Conservation (phyloP, 2,329 filamentous ascomycete genomes). For the Hypoxylon sp. region DNA sequence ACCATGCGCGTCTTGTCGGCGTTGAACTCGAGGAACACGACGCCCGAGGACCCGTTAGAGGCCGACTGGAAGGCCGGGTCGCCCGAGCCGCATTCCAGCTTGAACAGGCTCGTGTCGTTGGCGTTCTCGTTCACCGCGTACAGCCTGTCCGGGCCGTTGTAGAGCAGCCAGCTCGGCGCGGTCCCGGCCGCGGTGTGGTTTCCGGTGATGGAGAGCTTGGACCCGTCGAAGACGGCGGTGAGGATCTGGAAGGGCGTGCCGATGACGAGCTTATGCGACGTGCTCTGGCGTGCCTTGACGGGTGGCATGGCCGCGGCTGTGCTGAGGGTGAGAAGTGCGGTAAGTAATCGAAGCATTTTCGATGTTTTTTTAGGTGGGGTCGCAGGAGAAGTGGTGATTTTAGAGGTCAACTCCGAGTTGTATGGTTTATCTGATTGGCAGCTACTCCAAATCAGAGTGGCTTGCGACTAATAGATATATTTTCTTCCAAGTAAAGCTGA, state of each 20-base stretch:
- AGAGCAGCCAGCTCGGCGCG: constrained; percentile 56
- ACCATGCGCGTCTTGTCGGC: constrained; percentile 54
- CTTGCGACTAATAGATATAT: background rate
- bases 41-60: constrained; percentile 50
- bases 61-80: constrained; percentile 43
- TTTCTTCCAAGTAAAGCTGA: background rate
- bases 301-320: constrained; percentile 37
- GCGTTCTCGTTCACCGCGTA: constrained; percentile 60
- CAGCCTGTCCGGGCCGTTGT: constrained; percentile 50
- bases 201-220: constrained; percentile 49
- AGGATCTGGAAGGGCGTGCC: constrained; percentile 52
- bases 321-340: constrained; percentile 39
- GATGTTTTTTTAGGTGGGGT: background rate
- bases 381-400: background rate
- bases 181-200: constrained; percentile 45
- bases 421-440: background rate
- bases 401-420: background rate
- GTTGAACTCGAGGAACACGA: constrained; percentile 59
- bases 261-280: constrained; percentile 51
- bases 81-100: constrained; percentile 46
- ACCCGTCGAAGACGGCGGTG: constrained; percentile 53
- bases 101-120: constrained; percentile 51
- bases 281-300: constrained; percentile 21
- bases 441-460: background rate
- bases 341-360: constrained; percentile 32